Conservation (phyloP, 2,329 filamentous ascomycete genomes). For the Orbilia javanica region DNA sequence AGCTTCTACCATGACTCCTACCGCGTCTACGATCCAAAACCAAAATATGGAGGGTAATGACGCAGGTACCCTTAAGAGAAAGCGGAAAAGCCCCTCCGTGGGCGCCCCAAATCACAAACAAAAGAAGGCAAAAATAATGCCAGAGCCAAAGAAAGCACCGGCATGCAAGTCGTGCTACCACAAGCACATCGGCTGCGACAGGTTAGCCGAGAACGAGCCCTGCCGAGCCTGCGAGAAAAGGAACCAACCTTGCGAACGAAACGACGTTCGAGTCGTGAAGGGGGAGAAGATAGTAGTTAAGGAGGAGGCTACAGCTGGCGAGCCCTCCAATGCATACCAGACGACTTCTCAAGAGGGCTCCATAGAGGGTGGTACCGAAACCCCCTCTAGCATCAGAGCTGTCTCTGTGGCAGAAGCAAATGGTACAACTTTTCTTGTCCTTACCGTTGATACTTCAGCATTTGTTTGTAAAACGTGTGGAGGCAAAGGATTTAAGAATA, state of each 20-base stretch:
- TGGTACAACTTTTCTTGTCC: not conserved
- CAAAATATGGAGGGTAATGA: not conserved
- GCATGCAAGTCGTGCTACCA: conserved; percentile 50
- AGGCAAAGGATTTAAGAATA: not conserved
- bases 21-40: not conserved
- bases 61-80: conserved; percentile 8
- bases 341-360: not conserved
- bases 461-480: not conserved
- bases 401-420: not conserved
- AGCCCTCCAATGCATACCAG: not conserved
- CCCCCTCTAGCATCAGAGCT: not conserved
- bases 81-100: conserved; percentile 21
- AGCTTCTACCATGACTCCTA: not conserved
- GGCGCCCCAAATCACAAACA: conserved; percentile 6
- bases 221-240: conserved; percentile 32
- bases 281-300: conserved; percentile 18
- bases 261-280: conserved; percentile 39
- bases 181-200: conserved; percentile 46
- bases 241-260: conserved; percentile 16
- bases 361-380: not conserved
- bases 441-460: not conserved
- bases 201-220: conserved; percentile 1
- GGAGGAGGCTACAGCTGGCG: not conserved
- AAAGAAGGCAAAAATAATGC: conserved; percentile 13
- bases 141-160: conserved; percentile 21